Evolutionary conservation across 441 rosid species (phyloP).

Genomic region (Cnidoscolus chayamansa): DNA sequence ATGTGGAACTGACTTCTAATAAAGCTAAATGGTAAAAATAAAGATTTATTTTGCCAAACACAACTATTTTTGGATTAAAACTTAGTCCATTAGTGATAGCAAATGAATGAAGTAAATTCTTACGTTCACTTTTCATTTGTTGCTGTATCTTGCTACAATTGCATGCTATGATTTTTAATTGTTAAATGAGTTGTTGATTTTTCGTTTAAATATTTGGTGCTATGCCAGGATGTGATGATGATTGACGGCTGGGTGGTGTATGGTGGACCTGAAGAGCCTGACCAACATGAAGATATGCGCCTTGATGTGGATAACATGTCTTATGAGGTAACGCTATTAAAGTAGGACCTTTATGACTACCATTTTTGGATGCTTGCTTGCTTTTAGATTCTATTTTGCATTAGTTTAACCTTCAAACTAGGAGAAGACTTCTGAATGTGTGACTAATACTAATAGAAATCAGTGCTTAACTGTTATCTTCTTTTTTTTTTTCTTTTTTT

Average conservation of each 20-base stretch:
- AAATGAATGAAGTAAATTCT: too few species aligned
- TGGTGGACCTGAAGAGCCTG: constrained; percentile 17
- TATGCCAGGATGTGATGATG: constrained; percentile 26
- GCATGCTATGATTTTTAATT: background rate
- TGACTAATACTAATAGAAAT: background rate
- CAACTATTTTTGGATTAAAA: too few species aligned
- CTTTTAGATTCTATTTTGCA: background rate
- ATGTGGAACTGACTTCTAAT: too few species aligned
- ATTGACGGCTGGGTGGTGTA: constrained; percentile 11
- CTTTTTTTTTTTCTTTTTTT: background rate
- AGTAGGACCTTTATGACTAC: background rate
- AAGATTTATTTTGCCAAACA: too few species aligned
- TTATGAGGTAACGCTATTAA: constrained; percentile 31
- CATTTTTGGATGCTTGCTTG: background rate
- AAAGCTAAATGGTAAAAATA: too few species aligned
- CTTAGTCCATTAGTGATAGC: too few species aligned
- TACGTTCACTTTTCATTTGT: background rate
- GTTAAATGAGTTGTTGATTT: background rate
- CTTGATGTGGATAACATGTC: constrained; percentile 37
- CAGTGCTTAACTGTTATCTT: background rate
- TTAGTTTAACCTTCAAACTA: background rate
- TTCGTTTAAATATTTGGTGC: background rate
- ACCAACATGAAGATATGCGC: constrained; percentile 26
- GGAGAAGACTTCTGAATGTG: background rate
- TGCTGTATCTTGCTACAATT: background rate